These are phyloP conservation scores for Fraxinus velutina DNA, from an alignment of 305 asterid species.

Conservation along the genomic window DNA sequence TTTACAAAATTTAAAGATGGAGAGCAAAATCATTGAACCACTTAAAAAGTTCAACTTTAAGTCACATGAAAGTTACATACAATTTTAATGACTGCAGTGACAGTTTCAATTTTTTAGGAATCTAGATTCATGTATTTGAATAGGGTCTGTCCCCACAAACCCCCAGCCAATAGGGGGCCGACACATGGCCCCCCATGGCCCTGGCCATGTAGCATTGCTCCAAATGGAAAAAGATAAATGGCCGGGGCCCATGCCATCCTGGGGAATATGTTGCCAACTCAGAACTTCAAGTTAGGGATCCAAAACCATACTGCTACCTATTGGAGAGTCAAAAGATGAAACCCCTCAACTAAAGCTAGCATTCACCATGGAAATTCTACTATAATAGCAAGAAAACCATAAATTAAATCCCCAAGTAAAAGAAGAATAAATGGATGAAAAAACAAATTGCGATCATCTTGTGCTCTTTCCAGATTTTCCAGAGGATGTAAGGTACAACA, in stretches of 20 bases:
- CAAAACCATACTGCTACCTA: neutral
- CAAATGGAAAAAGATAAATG: no score
- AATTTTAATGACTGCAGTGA: no score
- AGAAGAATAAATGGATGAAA: neutral
- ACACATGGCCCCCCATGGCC: no score
- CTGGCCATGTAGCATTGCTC: no score
- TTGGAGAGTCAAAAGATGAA: no score
- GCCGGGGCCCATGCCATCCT: no score
- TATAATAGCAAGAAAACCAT: neutral
- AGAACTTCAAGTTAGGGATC: neutral
- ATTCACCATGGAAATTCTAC: neutral
- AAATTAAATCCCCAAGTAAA: neutral
- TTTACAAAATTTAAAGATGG: neutral
- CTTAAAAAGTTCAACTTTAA: neutral
- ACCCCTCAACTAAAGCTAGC: neutral
- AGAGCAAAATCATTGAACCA: neutral
- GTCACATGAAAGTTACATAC: neutral
- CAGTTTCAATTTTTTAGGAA: no score
- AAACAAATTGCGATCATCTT: neutral
- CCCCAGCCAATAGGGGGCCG: no score
- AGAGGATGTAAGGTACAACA: neutral
- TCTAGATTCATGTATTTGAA: neutral
- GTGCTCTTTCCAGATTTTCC: neutral
- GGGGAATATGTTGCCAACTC: neutral
- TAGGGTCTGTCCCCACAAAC: neutral